A percentile compares a stretch with the other conserved stretches of the same genome.
Conservation (phyloP, 2,329 filamentous ascomycete species). For the Penicillium sp. region DNA sequence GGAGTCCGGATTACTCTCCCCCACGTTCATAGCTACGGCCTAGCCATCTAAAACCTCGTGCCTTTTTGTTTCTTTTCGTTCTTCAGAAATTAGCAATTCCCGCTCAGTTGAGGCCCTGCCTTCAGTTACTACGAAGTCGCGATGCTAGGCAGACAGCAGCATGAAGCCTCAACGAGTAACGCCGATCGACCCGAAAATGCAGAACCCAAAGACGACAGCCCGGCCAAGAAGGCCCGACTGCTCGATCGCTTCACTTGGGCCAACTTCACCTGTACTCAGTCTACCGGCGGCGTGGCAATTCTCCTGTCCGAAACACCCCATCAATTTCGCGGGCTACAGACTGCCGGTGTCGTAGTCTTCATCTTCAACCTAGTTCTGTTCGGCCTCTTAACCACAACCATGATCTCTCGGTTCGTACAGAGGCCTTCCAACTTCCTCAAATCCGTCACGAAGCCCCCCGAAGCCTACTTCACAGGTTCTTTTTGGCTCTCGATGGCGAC, state of each 20-base stretch:
- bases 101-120: not conserved
- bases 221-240: not conserved
- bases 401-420: constrained; percentile 4
- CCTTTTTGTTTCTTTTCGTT: not conserved
- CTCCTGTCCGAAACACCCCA: constrained; percentile 6
- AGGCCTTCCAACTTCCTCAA: constrained; percentile 4
- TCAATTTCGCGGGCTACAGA: constrained; percentile 5
- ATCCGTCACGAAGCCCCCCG: constrained; percentile 2
- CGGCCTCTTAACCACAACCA: not conserved
- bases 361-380: constrained; percentile 8
- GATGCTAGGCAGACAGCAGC: constrained; percentile 1
- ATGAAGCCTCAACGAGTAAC: constrained; percentile 4
- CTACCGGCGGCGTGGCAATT: constrained; percentile 6
- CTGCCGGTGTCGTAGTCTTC: constrained; percentile 6
- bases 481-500: constrained; percentile 7
- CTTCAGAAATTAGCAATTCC: constrained; percentile 3
- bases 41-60: no score
- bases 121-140: not conserved
- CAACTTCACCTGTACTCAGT: constrained; percentile 7
- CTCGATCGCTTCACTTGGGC: constrained; percentile 5
- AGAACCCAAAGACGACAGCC: constrained; percentile 1
- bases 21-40: no score
- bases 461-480: constrained; percentile 5
- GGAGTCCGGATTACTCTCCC: no score
- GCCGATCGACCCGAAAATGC: constrained; percentile 4